A percentile compares a stretch with the other conserved stretches of the same genome.
Evolutionary conservation across 257 asterid species (phyloP).

Genomic region (Handroanthus guayacan): DNA sequence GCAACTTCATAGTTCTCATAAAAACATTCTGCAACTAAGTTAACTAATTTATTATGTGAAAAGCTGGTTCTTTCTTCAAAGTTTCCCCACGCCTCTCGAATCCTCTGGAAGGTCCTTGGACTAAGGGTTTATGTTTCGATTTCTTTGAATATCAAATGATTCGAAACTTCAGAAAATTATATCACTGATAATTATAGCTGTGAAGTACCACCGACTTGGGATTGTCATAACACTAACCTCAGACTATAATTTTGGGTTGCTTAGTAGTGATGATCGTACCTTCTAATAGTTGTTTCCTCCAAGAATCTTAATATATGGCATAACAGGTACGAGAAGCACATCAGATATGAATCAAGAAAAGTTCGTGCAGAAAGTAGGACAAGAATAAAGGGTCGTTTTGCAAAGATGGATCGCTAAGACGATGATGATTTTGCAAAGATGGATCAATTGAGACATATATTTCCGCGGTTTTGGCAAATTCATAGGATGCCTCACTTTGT

Average conservation of each 20-base stretch:
- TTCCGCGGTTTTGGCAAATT: slow-evolving; percentile 9
- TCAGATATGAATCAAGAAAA: slow-evolving; percentile 88
- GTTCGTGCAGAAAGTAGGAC: slow-evolving; percentile 87
- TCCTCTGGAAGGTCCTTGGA: not conserved
- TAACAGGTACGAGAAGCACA: slow-evolving; percentile 85
- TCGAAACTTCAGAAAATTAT: not conserved
- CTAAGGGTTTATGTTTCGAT: not conserved
- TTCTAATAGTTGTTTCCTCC: not conserved
- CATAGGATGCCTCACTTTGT: slow-evolving; percentile 6
- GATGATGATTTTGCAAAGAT: slow-evolving; percentile 27
- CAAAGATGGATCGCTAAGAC: slow-evolving; percentile 65
- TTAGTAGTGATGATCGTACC: not conserved
- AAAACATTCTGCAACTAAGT: not conserved
- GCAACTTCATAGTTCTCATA: too few relatives aligned
- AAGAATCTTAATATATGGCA: not conserved
- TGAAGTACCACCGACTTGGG: not conserved
- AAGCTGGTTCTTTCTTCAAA: too few relatives aligned
- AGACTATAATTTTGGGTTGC: not conserved
- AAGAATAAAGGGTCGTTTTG: slow-evolving; percentile 93
- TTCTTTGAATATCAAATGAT: not conserved
- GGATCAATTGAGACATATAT: not conserved
- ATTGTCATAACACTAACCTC: too few relatives aligned
- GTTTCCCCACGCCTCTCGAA: too few relatives aligned
- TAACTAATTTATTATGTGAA: not conserved
- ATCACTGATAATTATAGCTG: not conserved